Evolutionary conservation across 2,329 filamentous ascomycete species (phyloP).

Genomic region (Talaromyces albobiverticillius): DNA sequence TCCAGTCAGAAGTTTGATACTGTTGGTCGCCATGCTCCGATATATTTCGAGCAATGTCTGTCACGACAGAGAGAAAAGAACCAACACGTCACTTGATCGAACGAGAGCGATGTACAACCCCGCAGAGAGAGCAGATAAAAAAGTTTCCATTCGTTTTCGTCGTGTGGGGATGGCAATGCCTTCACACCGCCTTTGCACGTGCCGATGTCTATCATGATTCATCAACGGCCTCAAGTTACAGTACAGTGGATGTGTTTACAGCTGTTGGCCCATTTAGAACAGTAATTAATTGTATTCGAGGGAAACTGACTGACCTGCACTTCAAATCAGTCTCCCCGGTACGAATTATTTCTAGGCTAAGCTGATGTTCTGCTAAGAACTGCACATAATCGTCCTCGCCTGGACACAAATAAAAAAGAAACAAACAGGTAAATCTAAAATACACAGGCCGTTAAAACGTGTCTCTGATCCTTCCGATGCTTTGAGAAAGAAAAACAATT

Average conservation of each 20-base stretch:
- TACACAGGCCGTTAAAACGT: slow-evolving; percentile 14
- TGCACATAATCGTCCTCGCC: slow-evolving; percentile 16
- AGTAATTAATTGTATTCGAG: slow-evolving; percentile 16
- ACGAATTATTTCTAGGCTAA: slow-evolving; percentile 8
- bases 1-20: slow-evolving; percentile 71
- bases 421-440: slow-evolving; percentile 10
- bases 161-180: slow-evolving; percentile 12
- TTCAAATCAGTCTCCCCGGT: slow-evolving; percentile 21
- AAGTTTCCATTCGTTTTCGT: slow-evolving; percentile 12
- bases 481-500: background rate
- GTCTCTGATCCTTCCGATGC: slow-evolving; percentile 3
- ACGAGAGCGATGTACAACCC: slow-evolving; percentile 1
- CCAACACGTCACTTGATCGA: background rate
- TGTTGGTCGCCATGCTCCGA: slow-evolving; percentile 61
- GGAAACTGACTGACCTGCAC: slow-evolving; percentile 39
- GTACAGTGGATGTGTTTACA: too few relatives aligned
- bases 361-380: slow-evolving; percentile 17
- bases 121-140: slow-evolving; percentile 10
- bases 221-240: too few relatives aligned
- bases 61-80: background rate
- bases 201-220: too few relatives aligned
- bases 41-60: background rate
- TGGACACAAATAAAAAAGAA: slow-evolving; percentile 8
- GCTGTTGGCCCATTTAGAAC: too few relatives aligned
- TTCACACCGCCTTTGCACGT: background rate